Conservation (phyloP, 73 alveolate species). For the Paramecium pentaurelia region DNA sequence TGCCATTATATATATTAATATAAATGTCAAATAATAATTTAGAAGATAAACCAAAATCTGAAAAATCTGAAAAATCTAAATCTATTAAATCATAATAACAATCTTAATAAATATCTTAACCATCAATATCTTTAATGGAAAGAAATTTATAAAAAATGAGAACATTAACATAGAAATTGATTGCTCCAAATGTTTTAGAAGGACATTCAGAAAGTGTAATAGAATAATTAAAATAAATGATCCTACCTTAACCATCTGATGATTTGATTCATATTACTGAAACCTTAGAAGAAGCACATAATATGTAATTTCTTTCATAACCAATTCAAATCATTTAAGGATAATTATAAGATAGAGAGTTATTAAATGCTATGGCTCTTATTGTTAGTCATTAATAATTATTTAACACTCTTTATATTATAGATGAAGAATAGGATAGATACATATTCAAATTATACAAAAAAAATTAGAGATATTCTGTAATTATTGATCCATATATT, state of each 20-base stretch:
- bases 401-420: not conserved
- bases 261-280: not conserved
- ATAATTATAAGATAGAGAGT: slow-evolving; percentile 9
- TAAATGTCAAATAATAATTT: not conserved
- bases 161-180: slow-evolving; percentile 22
- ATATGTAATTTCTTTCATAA: not conserved
- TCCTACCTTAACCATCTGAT: not conserved
- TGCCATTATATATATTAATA: not conserved
- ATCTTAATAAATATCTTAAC: not conserved
- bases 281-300: not conserved
- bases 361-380: slow-evolving; percentile 17
- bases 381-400: not conserved
- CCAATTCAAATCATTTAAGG: not conserved
- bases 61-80: not conserved
- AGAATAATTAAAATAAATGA: not conserved
- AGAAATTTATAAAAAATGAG: slow-evolving; percentile 14
- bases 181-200: not conserved
- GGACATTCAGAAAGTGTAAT: not conserved
- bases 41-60: not conserved
- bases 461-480: not conserved
- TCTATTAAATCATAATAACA: not conserved
- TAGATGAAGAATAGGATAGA: slow-evolving; percentile 10
- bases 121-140: not conserved
- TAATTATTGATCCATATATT: not conserved
- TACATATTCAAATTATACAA: not conserved